phyloP scores from a whole-genome alignment of 2,329 filamentous ascomycete species.

The Didymella segeticola region DNA sequence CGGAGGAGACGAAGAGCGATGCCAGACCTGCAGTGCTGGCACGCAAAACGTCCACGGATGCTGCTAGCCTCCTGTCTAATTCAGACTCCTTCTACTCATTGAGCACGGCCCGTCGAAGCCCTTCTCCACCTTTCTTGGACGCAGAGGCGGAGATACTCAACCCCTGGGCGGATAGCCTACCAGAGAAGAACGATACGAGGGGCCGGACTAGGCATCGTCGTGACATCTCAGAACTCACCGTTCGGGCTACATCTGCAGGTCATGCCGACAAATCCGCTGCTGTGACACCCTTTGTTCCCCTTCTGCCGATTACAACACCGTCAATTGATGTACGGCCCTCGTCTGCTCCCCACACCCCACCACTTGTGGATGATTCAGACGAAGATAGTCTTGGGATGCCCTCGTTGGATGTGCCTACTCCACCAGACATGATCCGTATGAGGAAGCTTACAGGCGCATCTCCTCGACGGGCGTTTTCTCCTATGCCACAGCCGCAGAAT shows the following conservation, averaged over 20 bases:
- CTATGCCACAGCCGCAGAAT: constrained; percentile 72
- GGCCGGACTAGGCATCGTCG: constrained; percentile 45
- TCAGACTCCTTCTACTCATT: constrained; percentile 49
- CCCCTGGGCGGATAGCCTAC: constrained; percentile 32
- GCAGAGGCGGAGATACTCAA: constrained; percentile 38
- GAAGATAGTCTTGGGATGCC: constrained; percentile 51
- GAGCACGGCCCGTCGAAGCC: constrained; percentile 32
- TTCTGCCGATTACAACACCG: constrained; percentile 25
- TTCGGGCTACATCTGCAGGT: constrained; percentile 34
- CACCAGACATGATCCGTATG: constrained; percentile 46
- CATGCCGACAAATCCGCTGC: constrained; percentile 21
- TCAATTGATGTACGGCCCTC: constrained; percentile 32
- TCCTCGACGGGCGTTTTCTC: constrained; percentile 66
- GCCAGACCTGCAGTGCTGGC: constrained; percentile 22
- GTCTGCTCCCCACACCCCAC: constrained; percentile 53
- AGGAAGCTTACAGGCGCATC: constrained; percentile 60
- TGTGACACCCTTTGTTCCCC: constrained; percentile 32
- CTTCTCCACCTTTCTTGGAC: constrained; percentile 32
- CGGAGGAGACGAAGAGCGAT: background rate
- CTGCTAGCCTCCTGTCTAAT: constrained; percentile 43
- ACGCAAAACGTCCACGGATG: constrained; percentile 36
- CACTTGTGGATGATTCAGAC: constrained; percentile 53
- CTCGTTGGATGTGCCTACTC: constrained; percentile 50
- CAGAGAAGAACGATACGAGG: constrained; percentile 25
- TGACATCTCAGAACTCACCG: constrained; percentile 46